Percentiles rank a stretch among this genome's conserved stretches.
These are phyloP conservation scores for Tribonema minus DNA, from an alignment of 108 stramenopile genomes.

Conservation along the genomic window DNA sequence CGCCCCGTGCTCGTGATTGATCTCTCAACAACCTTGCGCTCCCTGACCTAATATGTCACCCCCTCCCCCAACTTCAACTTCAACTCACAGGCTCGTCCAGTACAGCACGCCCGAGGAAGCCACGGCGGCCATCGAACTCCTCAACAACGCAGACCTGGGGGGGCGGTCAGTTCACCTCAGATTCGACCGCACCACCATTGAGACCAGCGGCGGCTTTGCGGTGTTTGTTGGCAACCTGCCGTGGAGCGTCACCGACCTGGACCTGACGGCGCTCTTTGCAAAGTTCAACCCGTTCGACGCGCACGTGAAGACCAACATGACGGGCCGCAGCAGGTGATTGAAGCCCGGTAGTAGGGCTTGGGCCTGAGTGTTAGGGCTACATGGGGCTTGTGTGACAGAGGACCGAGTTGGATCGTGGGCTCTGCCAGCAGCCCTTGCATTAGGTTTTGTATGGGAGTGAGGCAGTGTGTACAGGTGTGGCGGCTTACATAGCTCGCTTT, in stretches of 20 bases:
- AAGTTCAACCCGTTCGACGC: conserved; percentile 45
- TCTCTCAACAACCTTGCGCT: no score
- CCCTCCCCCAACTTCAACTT: no score
- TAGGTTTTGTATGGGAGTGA: no score
- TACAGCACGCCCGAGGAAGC: conserved; percentile 38
- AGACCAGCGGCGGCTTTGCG: conserved; percentile 39
- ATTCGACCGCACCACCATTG: conserved; percentile 45
- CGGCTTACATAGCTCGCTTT: no score
- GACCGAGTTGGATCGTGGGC: no score
- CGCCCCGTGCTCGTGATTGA: no score
- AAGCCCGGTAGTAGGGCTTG: no score
- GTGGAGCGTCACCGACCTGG: conserved; percentile 38
- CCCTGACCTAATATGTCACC: no score
- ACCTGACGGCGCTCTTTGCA: conserved; percentile 28
- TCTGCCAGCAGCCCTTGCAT: no score
- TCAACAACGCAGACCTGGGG: conserved; percentile 47
- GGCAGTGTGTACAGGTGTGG: no score
- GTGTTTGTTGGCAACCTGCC: conserved; percentile 54
- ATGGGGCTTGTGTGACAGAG: no score
- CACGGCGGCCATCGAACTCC: conserved; percentile 40
- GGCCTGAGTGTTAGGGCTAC: no score
- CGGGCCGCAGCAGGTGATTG: conserved; percentile 48
- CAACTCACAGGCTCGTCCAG: conserved; percentile 8
- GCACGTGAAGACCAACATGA: conserved; percentile 56
- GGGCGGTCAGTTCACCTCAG: conserved; percentile 54